Evolutionary conservation across 2,329 filamentous ascomycete genomes (phyloP).

Genomic region (Escovopsis weberi): DNA sequence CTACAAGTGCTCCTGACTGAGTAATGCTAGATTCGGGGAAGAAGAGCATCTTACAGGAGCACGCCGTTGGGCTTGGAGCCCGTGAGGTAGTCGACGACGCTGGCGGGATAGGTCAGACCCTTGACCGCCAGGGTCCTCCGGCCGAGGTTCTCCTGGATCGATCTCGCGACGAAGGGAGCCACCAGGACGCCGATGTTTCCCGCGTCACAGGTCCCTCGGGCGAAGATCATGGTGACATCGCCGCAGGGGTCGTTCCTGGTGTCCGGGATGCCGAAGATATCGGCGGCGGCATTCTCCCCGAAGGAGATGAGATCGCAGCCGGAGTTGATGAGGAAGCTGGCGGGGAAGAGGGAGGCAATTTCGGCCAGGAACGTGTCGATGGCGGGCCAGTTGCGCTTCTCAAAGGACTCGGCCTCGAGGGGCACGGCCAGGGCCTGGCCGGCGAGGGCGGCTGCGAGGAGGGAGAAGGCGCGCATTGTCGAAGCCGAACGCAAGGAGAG

Average conservation of each 20-base stretch:
- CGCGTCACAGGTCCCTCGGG: slow-evolving; percentile 16
- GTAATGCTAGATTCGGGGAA: background rate
- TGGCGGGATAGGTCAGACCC: slow-evolving; percentile 15
- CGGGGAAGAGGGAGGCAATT: slow-evolving; percentile 7
- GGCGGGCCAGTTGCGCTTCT: slow-evolving; percentile 2
- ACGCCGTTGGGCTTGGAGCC: slow-evolving; percentile 9
- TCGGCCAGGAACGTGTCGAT: slow-evolving; percentile 6
- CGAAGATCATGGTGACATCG: slow-evolving; percentile 16
- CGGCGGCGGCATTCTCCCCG: slow-evolving; percentile 7
- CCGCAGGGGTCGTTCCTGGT: slow-evolving; percentile 9
- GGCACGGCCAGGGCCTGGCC: slow-evolving; percentile 5
- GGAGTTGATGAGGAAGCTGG: slow-evolving; percentile 5
- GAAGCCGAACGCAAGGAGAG: background rate
- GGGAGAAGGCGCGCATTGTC: slow-evolving; percentile 2
- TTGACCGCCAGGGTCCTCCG: slow-evolving; percentile 10
- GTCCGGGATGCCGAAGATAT: slow-evolving; percentile 6
- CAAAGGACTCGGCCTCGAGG: background rate
- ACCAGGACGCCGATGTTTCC: slow-evolving; percentile 17
- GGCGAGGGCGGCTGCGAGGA: slow-evolving; percentile 3
- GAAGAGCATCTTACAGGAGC: slow-evolving; percentile 10
- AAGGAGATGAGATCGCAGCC: slow-evolving; percentile 6
- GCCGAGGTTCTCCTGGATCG: slow-evolving; percentile 7
- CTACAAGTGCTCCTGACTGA: background rate
- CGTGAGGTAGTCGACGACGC: slow-evolving; percentile 12
- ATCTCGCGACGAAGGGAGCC: slow-evolving; percentile 14